Evolutionary conservation across 495 filamentous ascomycete genomes (phyloP), one percentile per base, ranked within the genome.

Genomic region (Tuber aestivum): DNA sequence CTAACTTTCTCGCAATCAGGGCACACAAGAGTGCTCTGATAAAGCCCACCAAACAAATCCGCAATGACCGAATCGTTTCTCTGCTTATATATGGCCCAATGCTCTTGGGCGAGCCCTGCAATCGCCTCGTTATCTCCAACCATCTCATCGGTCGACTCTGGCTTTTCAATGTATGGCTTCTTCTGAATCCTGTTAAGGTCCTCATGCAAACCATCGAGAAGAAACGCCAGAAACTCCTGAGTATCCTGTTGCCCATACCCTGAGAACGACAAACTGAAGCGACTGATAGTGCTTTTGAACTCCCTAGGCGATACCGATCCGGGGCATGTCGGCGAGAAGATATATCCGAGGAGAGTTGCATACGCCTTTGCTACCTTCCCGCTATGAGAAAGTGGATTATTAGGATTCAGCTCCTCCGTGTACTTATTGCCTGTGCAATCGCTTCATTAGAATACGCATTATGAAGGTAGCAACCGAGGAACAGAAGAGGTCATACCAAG

Each of bases 161-260:
- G 95, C 81, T 97, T 97, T 85, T 97, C 94, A 48, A 95, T 96
- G 82, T 97, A 97, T 0, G 95, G 95, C 85, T 99, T 99, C 85
- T 97, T 95, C 82, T 91, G 88, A 73, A 99, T 92, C 12, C 95
- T 90, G 81, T 95, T 99, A 70, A 98, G 86, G 82, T 98, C 95
- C 82, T 99, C 95, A 74, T 97, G 95, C 0, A 99, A 84, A 27
- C 93, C 95, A 84, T 98, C 95, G 12, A 99, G 90, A 27, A 98
- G 87, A 83, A 97, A 98, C 74, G 95, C 93, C n/a, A 99, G 85
- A 77, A 98, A 98, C 78, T 99, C 95, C 81, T 99, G 95, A 0
- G 95, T 95, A 82, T 99, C 95, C 82, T 99, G 95, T 82, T 99
- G 95, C 6, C 93, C 94, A 81, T 94, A 98, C 7, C 95, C 95